Conservation (phyloP, 352 stramenopile genomes). For the Globisporangium cylindrosporum region DNA sequence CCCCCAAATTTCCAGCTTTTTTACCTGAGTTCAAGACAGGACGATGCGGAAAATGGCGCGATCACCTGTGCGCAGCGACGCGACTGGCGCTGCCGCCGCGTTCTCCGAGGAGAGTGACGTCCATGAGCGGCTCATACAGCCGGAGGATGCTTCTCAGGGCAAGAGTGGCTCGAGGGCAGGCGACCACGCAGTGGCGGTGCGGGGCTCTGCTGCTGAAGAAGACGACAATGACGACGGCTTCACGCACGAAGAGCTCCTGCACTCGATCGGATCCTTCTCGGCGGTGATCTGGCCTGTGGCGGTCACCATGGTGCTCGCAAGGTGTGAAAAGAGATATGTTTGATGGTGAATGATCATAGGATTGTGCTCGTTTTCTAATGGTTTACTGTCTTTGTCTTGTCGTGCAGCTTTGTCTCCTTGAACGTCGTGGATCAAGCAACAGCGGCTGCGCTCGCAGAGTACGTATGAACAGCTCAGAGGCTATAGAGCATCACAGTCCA, state of each 20-base stretch:
- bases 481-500: background rate
- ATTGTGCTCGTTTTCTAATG: background rate
- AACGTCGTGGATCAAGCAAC: constrained; percentile 79
- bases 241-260: constrained; percentile 79
- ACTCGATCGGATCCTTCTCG: constrained; percentile 85
- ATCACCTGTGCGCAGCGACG: constrained; percentile 6
- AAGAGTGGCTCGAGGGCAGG: background rate
- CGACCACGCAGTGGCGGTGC: background rate
- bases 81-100: constrained; percentile 1
- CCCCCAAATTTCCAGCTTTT: too few species aligned
- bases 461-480: constrained; percentile 31
- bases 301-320: constrained; percentile 79
- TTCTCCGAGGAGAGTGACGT: constrained; percentile 29
- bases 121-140: constrained; percentile 42
- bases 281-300: constrained; percentile 79
- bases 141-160: background rate
- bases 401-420: constrained; percentile 66
- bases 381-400: background rate
- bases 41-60: constrained; percentile 16
- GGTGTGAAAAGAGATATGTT: constrained; percentile 24
- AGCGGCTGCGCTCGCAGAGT: constrained; percentile 70
- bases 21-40: background rate
- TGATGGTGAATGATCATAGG: background rate
- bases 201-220: background rate
- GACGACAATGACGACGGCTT: constrained; percentile 42